Base-by-base conservation (phyloP, 805 yeast genomes). In the Myxozyma sirexii region DNA sequence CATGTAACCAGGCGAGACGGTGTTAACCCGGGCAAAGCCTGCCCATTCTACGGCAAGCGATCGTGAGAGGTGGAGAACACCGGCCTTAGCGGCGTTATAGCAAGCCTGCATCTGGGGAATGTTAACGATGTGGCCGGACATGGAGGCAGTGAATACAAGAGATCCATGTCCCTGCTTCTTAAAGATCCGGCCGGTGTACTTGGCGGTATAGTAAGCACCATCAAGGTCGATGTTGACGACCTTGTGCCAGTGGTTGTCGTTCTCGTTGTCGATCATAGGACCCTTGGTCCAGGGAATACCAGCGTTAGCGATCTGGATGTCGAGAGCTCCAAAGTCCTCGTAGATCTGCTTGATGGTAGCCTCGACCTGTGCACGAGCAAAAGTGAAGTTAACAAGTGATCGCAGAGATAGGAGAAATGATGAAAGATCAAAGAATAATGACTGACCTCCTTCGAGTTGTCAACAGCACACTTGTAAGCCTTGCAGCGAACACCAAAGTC, bases 41-140 rank as follows among this genome's bases (percentile, higher is more conserved):
- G 91, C 84, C 92, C 94, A 90, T 76, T 90, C 97, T 42, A 90
- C 84, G 15, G 96, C 93, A 64, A 90, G 77, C 1, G 94, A 88
- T 72, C 79, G 85, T 35, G 87, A 83, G 68, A 90, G 79, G 70
- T 90, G 96, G 65, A 85, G 71, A 26, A 88, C 85, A 12, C 85
- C 96, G 42, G 96, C 96, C 78, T 90, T 90, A 67, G 91, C 88
- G 15, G 90, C 89, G 70, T 90, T 90, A 78, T 90, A 90, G 41
- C 87, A 84, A 13, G 96, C 87, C 76, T 90, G 97, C 71, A 84
- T 78, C 74, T 91, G 94, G 24, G 97, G 97, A 62, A 84, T 83
- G 74, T 90, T 90, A 68, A 84, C 94, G 68, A 91, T 85, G 75
- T 86, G 90, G 15, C 89, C 97, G 27, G 94, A 87, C 88, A 90